Evolutionary conservation across 1,139 yeast genomes (phyloP).

Genomic region (Candida pseudocylindracea): DNA sequence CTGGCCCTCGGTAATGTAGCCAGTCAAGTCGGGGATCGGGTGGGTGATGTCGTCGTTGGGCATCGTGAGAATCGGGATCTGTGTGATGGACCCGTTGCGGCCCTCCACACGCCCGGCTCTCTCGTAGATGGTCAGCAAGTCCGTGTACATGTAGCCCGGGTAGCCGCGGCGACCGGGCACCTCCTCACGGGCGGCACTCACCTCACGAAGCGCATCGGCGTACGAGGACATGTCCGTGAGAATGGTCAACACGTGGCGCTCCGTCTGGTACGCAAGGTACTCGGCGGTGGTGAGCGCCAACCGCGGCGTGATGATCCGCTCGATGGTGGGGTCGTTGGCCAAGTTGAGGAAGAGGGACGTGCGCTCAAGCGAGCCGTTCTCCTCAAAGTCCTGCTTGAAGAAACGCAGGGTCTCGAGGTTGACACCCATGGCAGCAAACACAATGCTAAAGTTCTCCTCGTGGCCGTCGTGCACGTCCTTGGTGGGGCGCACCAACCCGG

Average conservation of each 20-base stretch:
- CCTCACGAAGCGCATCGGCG: constrained; percentile 99
- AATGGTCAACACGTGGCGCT: constrained; percentile 94
- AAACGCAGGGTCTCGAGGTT: constrained; percentile 80
- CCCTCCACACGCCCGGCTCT: constrained; percentile 99
- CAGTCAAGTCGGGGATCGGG: constrained; percentile 99
- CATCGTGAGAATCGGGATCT: constrained; percentile 96
- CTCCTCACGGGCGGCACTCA: constrained; percentile 99
- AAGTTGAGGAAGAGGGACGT: constrained; percentile 87
- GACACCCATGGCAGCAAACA: constrained; percentile 97
- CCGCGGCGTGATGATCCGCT: constrained; percentile 97
- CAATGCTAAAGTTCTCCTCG: constrained; percentile 97
- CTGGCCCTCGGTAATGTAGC: constrained; percentile 98
- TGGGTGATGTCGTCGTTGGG: constrained; percentile 99
- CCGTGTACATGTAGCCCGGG: constrained; percentile 99
- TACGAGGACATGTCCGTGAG: constrained; percentile 98
- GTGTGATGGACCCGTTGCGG: constrained; percentile 97
- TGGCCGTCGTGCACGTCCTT: constrained; percentile 99
- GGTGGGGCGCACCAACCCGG: constrained; percentile 96
- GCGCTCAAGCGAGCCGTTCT: constrained; percentile 95
- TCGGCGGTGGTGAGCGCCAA: constrained; percentile 98
- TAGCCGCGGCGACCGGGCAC: constrained; percentile 99
- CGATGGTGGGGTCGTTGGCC: constrained; percentile 99
- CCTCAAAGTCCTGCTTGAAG: constrained; percentile 98
- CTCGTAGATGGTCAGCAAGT: constrained; percentile 94
- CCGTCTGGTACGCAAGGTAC: constrained; percentile 96